Evolutionary conservation across 495 filamentous ascomycete species (phyloP).

Genomic region (Aspergillus wentii): DNA sequence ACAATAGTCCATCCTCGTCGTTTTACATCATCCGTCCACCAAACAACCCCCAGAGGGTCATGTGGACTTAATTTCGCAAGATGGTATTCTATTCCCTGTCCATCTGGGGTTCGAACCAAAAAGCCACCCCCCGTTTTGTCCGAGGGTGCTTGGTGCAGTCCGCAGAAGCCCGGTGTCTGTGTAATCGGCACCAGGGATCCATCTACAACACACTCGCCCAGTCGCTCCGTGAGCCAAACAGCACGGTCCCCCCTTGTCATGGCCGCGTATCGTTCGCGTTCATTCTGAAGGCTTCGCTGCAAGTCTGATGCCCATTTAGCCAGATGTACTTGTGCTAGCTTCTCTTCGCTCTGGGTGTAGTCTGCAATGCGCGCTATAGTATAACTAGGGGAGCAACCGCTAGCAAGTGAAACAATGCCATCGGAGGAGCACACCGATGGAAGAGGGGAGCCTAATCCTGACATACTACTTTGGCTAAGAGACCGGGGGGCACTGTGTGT

Average conservation of each 20-base stretch:
- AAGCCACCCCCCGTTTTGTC: slow-evolving; percentile 18
- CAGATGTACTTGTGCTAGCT: slow-evolving; percentile 71
- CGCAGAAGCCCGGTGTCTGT: slow-evolving; percentile 29
- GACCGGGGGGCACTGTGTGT: slow-evolving; percentile 9
- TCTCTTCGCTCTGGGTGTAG: slow-evolving; percentile 67
- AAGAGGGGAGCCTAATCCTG: slow-evolving; percentile 9
- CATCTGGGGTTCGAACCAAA: slow-evolving; percentile 19
- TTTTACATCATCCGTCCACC: slow-evolving; percentile 63
- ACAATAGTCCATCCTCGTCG: slow-evolving; percentile 62
- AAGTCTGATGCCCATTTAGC: slow-evolving; percentile 90
- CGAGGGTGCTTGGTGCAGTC: slow-evolving; percentile 14
- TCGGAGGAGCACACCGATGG: slow-evolving; percentile 20
- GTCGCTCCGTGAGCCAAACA: slow-evolving; percentile 70
- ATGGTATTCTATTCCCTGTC: slow-evolving; percentile 19
- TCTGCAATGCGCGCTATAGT: slow-evolving; percentile 67
- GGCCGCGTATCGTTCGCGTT: slow-evolving; percentile 70
- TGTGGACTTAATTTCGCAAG: slow-evolving; percentile 41
- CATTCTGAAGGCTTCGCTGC: slow-evolving; percentile 75
- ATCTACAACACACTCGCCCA: slow-evolving; percentile 70
- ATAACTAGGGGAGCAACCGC: slow-evolving; percentile 49
- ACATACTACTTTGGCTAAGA: not conserved
- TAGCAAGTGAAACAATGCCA: slow-evolving; percentile 17
- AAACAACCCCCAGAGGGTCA: slow-evolving; percentile 74
- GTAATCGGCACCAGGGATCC: slow-evolving; percentile 57
- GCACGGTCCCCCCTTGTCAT: slow-evolving; percentile 69